Evolutionary conservation across 768 basidiomycete genomes (phyloP).

Genomic region (Collybiopsis luxurians): DNA sequence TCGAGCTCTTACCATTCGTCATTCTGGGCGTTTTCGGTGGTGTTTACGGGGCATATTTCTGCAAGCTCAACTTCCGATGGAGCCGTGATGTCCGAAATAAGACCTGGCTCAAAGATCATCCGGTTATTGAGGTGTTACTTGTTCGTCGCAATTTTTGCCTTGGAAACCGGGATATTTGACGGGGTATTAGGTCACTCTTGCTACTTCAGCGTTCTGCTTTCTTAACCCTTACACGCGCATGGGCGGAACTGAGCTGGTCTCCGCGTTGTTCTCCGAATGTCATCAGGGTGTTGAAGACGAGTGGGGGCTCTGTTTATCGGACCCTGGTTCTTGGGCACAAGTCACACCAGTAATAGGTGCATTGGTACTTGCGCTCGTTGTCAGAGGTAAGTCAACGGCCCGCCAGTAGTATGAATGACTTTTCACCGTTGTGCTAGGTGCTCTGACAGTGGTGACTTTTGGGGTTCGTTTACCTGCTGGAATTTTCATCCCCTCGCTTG

Average conservation of each 20-base stretch:
- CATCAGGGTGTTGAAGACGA: conserved; percentile 50
- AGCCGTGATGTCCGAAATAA: conserved; percentile 76
- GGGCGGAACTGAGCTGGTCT: conserved; percentile 95
- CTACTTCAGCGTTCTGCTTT: conserved; percentile 80
- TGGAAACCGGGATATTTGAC: neutral
- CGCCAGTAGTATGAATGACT: neutral
- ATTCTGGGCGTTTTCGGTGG: conserved; percentile 91
- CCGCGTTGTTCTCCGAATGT: conserved; percentile 89
- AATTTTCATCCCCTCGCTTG: conserved; percentile 95
- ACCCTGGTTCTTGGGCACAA: conserved; percentile 52
- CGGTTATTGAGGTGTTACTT: conserved; percentile 78
- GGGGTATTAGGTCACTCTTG: conserved; percentile 60
- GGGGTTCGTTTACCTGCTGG: conserved; percentile 92
- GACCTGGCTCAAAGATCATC: conserved; percentile 79
- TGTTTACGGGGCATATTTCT: conserved; percentile 91
- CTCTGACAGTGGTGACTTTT: conserved; percentile 72
- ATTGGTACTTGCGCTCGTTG: conserved; percentile 65
- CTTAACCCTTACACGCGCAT: conserved; percentile 88
- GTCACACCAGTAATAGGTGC: conserved; percentile 62
- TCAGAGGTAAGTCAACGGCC: conserved; percentile 54
- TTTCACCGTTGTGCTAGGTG: neutral
- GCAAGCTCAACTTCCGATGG: conserved; percentile 90
- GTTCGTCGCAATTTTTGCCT: conserved; percentile 25
- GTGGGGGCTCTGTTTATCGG: conserved; percentile 67
- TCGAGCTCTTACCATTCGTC: conserved; percentile 83